Evolutionary conservation across 1,284 basidiomycete genomes (phyloP), one percentile per base, ranked within the genome.

Genomic region (Peniophora sp.): DNA sequence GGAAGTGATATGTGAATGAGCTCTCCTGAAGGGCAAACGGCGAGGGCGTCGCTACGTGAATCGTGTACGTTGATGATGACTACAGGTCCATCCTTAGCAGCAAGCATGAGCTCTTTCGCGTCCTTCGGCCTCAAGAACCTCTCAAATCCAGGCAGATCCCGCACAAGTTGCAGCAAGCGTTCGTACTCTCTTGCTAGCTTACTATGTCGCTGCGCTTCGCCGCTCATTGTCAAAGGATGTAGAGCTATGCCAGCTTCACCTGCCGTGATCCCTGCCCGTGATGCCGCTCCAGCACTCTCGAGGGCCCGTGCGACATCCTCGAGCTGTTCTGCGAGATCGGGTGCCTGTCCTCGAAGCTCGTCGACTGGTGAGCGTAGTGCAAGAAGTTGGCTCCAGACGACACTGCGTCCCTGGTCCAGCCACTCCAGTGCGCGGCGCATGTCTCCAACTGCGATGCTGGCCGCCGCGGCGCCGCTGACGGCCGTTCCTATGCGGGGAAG

Each of bases 61-160:
- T 20, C 9, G 20, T 20, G 8, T 19, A 43, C 48, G 32, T 50
- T 53, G 11, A 55, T 17, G 14, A 55, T 3, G 17, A 51, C 47
- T 1, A 55, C 48, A 6, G 52, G 52, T 6, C 54, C 54, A 10
- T 17, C 11, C 19, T 46, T 11, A 9, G 48, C 50, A 3, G 48
- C 53, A 2, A 11, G 27, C 14, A 12, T 24, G 14, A 55, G 50
- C n/a, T 45, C 32, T 9, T 35, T 19, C 12, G 36, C 22, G 9
- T 10, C 25, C 41, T 39, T 47, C 5, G 54, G 52, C 14, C 17
- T 46, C 20, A 55, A 45, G 46, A 55, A 55, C 14, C 46, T 25
- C 6, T 45, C 47, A 39, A 51, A 53, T 10, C 48, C 50, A 14
- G 50, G 49, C 5, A 53, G 9, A 6, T n/a, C 11, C 12, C 54